Conservation (phyloP, 1,284 basidiomycete genomes). For the Mycosarcoma maydis region DNA sequence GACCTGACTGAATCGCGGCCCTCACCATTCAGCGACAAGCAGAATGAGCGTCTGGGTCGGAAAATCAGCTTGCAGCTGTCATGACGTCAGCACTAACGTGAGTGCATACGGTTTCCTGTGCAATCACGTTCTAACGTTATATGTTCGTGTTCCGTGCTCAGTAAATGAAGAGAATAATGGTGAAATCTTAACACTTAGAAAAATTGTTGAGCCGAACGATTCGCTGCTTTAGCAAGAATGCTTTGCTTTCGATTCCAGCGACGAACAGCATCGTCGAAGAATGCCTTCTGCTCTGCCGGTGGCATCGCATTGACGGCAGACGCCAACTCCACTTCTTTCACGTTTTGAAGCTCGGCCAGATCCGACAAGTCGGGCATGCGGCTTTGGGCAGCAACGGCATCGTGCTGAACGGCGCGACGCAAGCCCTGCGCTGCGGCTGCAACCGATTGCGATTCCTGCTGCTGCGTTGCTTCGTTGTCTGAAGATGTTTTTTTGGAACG, state of each 20-base stretch:
- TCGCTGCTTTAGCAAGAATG: slow-evolving; percentile 6
- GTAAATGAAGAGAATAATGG: neutral
- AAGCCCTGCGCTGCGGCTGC: slow-evolving; percentile 22
- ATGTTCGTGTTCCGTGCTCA: neutral
- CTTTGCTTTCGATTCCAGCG: slow-evolving; percentile 21
- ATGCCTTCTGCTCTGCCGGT: slow-evolving; percentile 19
- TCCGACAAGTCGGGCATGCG: slow-evolving; percentile 20
- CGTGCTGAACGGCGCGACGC: slow-evolving; percentile 7
- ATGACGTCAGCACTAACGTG: slow-evolving; percentile 38
- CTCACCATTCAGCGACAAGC: too few species aligned
- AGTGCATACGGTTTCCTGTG: too few species aligned
- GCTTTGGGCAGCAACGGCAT: neutral
- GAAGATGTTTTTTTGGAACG: neutral
- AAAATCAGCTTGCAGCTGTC: slow-evolving; percentile 17
- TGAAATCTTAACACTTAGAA: slow-evolving; percentile 11
- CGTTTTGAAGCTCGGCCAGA: slow-evolving; percentile 21
- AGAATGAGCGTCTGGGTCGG: neutral
- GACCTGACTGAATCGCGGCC: too few species aligned
- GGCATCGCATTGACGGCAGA: slow-evolving; percentile 29
- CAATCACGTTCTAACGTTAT: too few species aligned
- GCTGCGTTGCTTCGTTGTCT: neutral
- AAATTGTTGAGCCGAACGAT: slow-evolving; percentile 13
- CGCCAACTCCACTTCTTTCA: slow-evolving; percentile 27
- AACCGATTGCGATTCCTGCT: slow-evolving; percentile 22
- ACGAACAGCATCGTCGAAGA: slow-evolving; percentile 28